A percentile compares a stretch with the other conserved stretches of the same genome.
phyloP scores from a whole-genome alignment of 345 rosid genomes.

The Brassica juncea region DNA sequence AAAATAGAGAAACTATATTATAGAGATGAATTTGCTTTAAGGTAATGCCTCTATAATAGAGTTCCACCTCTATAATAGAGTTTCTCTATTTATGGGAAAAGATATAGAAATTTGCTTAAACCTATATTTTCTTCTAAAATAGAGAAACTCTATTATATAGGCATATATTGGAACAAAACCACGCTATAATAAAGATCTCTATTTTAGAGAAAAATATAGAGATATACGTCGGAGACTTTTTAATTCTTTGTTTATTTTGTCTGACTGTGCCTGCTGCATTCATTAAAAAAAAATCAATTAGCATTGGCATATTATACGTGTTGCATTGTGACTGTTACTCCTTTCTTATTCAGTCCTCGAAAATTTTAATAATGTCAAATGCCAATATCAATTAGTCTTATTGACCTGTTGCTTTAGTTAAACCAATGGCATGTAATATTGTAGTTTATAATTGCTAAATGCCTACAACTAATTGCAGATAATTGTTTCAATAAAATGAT shows the following conservation, averaged over 20 bases:
- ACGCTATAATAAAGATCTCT: too few species aligned
- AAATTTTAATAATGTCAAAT: neutral
- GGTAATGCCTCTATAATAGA: too few species aligned
- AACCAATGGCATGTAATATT: neutral
- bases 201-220: neutral
- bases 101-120: too few species aligned
- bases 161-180: too few species aligned
- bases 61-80: too few species aligned
- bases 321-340: neutral
- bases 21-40: too few species aligned
- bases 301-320: neutral
- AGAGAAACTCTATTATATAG: too few species aligned
- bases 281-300: neutral
- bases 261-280: neutral
- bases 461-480: neutral
- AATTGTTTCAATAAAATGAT: neutral
- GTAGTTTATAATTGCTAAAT: neutral
- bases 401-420: neutral
- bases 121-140: too few species aligned
- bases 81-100: too few species aligned
- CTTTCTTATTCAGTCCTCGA: neutral
- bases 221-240: neutral
- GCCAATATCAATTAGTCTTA: neutral
- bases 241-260: neutral
- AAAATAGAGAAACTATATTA: too few species aligned